Base-by-base conservation (phyloP, 495 filamentous ascomycete species). In the Hamigera avellanea region DNA sequence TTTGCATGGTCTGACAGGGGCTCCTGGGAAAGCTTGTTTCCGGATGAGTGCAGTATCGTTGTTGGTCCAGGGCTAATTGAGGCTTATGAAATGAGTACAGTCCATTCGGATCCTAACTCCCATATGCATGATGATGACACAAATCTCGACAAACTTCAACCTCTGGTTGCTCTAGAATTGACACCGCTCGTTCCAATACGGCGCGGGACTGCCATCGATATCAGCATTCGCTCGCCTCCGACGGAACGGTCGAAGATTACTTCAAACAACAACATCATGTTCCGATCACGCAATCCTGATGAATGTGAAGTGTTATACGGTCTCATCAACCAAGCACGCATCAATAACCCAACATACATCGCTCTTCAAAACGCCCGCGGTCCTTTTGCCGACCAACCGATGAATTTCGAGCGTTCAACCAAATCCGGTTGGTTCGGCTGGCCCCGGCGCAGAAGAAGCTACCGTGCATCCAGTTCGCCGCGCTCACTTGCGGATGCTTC, bases 321-420 rank as follows among this genome's bases (percentile, higher is more conserved):
- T 37, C 69, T 87, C 13, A 86, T 95, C 38, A 91, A 95, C 36
- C 68, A 76, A 23, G 74, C 85, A 14, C 75, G 86, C 35, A 78
- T 86, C 50, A 80, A 89, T 57, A 95, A 94, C 49, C 80, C 86
- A 7, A 86, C 81, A 19, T 95, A 83, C 54, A 84, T 86, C 43
- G 80, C 82, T 2, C 72, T 95, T 13, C 83, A 89, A 52, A 77
- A 80, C 37, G 78, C 78, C 5, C 64, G 77, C 14, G 69, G 64
- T 0, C 59, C 61, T 10, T 52, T 57, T 29, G 48, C 49, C 7
- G 55, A 61, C 36, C 42, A 58, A 14, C 47, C 50, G 1, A 21
- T 40, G 5, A 49, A 53, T 14, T 52, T 64, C 5, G 59, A 64
- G 14, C 45, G 44, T 7, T 39, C 46, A 16, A 45, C 39, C 14